Percentiles rank a stretch among this genome's conserved stretches.
These are phyloP conservation scores for Amniculicola lignicola DNA, from an alignment of 495 filamentous ascomycete species.

Conservation along the genomic window DNA sequence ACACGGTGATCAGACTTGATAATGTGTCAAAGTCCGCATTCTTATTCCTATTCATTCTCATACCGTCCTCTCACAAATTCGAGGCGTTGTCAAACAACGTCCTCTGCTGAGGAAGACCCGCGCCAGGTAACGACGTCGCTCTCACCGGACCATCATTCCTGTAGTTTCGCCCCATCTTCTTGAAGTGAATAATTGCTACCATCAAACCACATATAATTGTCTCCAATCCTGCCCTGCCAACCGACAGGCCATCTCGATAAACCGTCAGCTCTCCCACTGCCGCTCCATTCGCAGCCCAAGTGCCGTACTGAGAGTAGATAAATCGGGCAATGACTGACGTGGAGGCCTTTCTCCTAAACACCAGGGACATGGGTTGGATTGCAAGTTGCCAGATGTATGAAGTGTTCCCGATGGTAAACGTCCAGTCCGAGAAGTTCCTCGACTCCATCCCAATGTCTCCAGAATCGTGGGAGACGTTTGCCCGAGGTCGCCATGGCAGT, in stretches of 20 bases:
- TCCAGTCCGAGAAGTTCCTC: constrained; percentile 28
- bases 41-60: too few relatives aligned
- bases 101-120: background rate
- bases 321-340: constrained; percentile 24
- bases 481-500: constrained; percentile 29
- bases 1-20: too few relatives aligned
- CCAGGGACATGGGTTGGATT: constrained; percentile 8
- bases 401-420: constrained; percentile 3
- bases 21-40: too few relatives aligned
- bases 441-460: constrained; percentile 15
- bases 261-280: constrained; percentile 27
- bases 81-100: background rate
- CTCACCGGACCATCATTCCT: constrained; percentile 10
- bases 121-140: background rate
- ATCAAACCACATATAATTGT: constrained; percentile 19
- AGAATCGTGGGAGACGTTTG: constrained; percentile 3
- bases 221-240: constrained; percentile 14
- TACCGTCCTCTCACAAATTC: background rate
- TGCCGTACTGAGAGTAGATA: constrained; percentile 24
- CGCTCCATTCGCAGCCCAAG: constrained; percentile 21
- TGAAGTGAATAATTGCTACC: constrained; percentile 25
- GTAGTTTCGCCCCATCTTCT: constrained; percentile 27
- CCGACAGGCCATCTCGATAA: constrained; percentile 19
- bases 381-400: constrained; percentile 21
- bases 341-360: constrained; percentile 7